Evolutionary conservation across 2,329 filamentous ascomycete species (phyloP).

Genomic region (Hypoxylon sp.): DNA sequence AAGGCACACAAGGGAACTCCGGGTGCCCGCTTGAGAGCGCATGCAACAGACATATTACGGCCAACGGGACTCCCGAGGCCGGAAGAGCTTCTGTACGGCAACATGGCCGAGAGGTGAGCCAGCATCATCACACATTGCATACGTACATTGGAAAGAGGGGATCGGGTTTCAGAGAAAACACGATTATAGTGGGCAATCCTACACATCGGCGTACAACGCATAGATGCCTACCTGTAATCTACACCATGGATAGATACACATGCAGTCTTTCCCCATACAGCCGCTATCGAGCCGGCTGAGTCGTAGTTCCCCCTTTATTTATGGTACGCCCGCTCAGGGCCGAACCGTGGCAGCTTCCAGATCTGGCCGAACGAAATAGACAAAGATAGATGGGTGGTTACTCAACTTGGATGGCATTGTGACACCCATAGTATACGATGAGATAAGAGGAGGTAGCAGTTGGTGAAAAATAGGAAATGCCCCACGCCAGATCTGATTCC

Average conservation of each 20-base stretch:
- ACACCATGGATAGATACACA: constrained; percentile 23
- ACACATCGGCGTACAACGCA: constrained; percentile 32
- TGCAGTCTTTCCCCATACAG: constrained; percentile 18
- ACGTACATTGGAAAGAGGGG: constrained; percentile 30
- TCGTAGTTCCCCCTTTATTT: constrained; percentile 21
- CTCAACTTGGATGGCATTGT: constrained; percentile 36
- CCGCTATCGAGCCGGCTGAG: constrained; percentile 26
- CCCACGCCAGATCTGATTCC: constrained; percentile 43
- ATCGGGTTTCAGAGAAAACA: constrained; percentile 19
- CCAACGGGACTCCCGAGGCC: constrained; percentile 42
- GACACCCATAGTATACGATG: constrained; percentile 25
- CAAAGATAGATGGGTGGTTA: constrained; percentile 34
- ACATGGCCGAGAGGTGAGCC: constrained; percentile 38
- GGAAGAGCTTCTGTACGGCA: constrained; percentile 43
- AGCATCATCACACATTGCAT: constrained; percentile 42
- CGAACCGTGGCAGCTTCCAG: constrained; percentile 41
- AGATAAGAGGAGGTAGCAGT: constrained; percentile 34
- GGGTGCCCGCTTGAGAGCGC: constrained; percentile 40
- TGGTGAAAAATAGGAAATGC: constrained; percentile 38
- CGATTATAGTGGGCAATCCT: constrained; percentile 23
- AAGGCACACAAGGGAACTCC: constrained; percentile 35
- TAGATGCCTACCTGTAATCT: constrained; percentile 13
- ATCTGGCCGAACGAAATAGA: constrained; percentile 33
- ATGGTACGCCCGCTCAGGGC: constrained; percentile 23
- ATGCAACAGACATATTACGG: constrained; percentile 40